Conservation (phyloP, 305 asterid species). For the Andrographis paniculata region DNA sequence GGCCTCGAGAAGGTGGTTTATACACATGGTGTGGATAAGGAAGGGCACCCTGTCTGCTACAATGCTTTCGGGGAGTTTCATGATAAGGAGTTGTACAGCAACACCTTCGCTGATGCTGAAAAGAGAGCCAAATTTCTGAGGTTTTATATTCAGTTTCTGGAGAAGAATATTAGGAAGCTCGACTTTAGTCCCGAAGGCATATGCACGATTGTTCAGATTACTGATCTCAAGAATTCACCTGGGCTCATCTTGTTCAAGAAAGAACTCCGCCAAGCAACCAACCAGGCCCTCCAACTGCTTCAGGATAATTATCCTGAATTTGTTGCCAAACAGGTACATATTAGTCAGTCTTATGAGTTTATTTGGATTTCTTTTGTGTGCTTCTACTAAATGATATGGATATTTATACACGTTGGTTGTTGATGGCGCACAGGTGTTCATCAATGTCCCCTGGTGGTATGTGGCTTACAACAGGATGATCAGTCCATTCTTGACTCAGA, state of each 20-base stretch:
- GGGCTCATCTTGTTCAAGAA: conserved; percentile 62
- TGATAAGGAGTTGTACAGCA: conserved; percentile 71
- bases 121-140: conserved; percentile 63
- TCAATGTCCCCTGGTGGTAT: conserved; percentile 98
- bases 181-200: conserved; percentile 70
- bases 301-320: conserved; percentile 94
- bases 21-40: conserved; percentile 72
- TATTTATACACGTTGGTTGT: background rate
- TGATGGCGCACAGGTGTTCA: conserved; percentile 46
- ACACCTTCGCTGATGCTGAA: conserved; percentile 71
- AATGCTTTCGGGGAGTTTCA: conserved; percentile 83
- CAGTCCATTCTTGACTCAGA: conserved; percentile 68
- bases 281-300: conserved; percentile 71
- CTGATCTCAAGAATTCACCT: conserved; percentile 76
- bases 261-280: conserved; percentile 75
- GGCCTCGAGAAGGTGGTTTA: conserved; percentile 79
- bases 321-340: conserved; percentile 74
- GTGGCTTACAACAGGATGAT: conserved; percentile 81
- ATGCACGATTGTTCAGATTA: conserved; percentile 67
- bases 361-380: background rate
- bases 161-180: conserved; percentile 64
- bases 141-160: conserved; percentile 71
- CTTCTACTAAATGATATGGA: background rate
- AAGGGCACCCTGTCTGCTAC: conserved; percentile 81
- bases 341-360: background rate